Base-by-base conservation (phyloP, 2,329 filamentous ascomycete species). In the Orbilia javanica region DNA sequence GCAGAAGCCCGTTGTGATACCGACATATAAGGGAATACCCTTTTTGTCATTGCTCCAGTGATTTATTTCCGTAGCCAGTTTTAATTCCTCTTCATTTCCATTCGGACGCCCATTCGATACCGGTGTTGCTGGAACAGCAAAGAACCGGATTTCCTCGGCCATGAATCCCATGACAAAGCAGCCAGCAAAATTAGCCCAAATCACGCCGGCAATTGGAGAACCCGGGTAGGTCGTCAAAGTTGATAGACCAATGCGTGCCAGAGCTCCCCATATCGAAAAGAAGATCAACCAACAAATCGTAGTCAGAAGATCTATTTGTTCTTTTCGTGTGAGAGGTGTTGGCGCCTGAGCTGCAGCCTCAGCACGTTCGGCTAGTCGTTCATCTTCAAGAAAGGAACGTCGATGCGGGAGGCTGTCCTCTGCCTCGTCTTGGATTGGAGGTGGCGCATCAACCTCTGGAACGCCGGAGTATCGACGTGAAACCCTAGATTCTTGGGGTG, bases 151-250 rank as follows among this genome's bases (percentile, higher is more conserved):
- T 82, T 97, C 93, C 84, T 97, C 93, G 8, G 89, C 85, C 1
- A 97, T 87, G 82, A 97, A 96, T 1, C 96, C 95, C 89, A 98
- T 92, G 73, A 97, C 80, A 0, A 96, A 83, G 69, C 92, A 92
- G 0, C 95, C 95, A 0, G 87, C 89, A 55, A 97, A 91, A 82
- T 98, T 97, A 77, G 94, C 91, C 95, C 95, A 98, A 22, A 97
- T 84, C 1, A 92, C 90, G 25, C 80, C 79, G 4, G 89, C 86
- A 22, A 96, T 86, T 0, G 94, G 93, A 0, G 92, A 89, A 22
- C 91, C 91, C 0, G 92, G 90, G 83, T 97, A 97, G 70, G 87
- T 89, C 0, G 93, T 96, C 64, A 97, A 85, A 55, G 91, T 90
- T 82, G 94, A 89, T 6, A 97, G 85, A 3, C 94, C 94, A 0